Evolutionary conservation across 2,329 filamentous ascomycete genomes (phyloP).

Genomic region (Lachnellula willkommii): DNA sequence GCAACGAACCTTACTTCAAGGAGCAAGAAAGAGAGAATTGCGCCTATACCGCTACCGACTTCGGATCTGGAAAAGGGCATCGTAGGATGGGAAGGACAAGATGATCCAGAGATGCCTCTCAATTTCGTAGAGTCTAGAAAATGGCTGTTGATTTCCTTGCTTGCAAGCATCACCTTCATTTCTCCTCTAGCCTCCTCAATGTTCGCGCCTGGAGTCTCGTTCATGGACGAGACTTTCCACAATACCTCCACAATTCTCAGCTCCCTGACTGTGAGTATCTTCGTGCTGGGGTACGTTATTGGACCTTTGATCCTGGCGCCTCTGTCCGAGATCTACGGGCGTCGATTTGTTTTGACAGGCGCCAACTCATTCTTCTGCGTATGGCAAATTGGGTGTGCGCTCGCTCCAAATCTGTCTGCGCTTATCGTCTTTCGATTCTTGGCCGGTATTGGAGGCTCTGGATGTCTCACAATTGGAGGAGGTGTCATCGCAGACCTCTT

Average conservation of each 20-base stretch:
- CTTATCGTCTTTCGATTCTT: slow-evolving; percentile 45
- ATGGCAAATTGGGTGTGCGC: slow-evolving; percentile 60
- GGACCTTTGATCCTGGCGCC: slow-evolving; percentile 55
- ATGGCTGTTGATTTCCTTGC: slow-evolving; percentile 27
- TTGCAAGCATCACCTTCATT: slow-evolving; percentile 33
- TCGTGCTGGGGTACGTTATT: slow-evolving; percentile 53
- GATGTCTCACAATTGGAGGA: slow-evolving; percentile 40
- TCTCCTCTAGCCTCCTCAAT: slow-evolving; percentile 37
- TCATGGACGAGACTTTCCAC: slow-evolving; percentile 22
- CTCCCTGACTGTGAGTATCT: slow-evolving; percentile 39
- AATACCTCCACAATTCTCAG: slow-evolving; percentile 22
- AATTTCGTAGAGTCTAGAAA: slow-evolving; percentile 40
- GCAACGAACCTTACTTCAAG: slow-evolving; percentile 20
- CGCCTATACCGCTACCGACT: slow-evolving; percentile 34
- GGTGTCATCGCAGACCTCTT: slow-evolving; percentile 40
- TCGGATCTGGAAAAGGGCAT: slow-evolving; percentile 48
- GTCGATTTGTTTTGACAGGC: slow-evolving; percentile 48
- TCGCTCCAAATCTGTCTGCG: slow-evolving; percentile 45
- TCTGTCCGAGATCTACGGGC: slow-evolving; percentile 60
- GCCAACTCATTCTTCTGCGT: slow-evolving; percentile 57
- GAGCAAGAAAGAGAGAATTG: slow-evolving; percentile 23
- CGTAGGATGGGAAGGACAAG: slow-evolving; percentile 55
- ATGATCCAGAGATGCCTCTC: slow-evolving; percentile 53
- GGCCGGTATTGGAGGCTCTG: slow-evolving; percentile 41
- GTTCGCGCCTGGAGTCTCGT: slow-evolving; percentile 38